These are phyloP conservation scores for Endotrypanum monterogeii DNA, from an alignment of 208 protist genomes.

Conservation along the genomic window DNA sequence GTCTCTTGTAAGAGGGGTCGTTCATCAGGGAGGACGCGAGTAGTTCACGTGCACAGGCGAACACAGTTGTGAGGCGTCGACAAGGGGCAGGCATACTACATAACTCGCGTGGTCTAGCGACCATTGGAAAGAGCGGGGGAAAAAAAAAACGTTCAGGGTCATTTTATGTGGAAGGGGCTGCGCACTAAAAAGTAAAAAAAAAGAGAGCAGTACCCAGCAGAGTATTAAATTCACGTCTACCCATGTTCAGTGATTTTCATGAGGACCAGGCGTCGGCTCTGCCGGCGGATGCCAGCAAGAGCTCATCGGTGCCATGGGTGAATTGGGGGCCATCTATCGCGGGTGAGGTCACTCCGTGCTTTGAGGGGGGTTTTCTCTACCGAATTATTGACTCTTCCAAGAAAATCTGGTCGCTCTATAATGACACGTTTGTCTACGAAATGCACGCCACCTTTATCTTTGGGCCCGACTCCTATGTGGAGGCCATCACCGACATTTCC, in stretches of 20 bases:
- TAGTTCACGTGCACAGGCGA: background rate
- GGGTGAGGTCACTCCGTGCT: constrained; percentile 59
- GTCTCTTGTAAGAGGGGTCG: background rate
- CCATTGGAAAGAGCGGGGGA: no score
- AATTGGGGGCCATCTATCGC: constrained; percentile 37
- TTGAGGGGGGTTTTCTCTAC: constrained; percentile 69
- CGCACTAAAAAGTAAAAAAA: background rate
- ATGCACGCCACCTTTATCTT: constrained; percentile 80
- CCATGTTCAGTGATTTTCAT: constrained; percentile 70
- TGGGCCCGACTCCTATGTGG: constrained; percentile 33
- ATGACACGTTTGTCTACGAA: constrained; percentile 66
- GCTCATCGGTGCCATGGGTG: constrained; percentile 20
- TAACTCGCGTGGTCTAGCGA: background rate
- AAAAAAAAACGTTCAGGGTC: background rate
- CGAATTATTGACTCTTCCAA: constrained; percentile 60
- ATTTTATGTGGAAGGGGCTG: background rate
- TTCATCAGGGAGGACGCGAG: background rate
- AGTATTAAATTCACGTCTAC: background rate
- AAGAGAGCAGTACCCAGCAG: background rate
- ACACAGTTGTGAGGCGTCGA: background rate
- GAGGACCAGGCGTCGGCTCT: constrained; percentile 43
- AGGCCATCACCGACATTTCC: constrained; percentile 19
- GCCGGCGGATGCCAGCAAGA: constrained; percentile 16
- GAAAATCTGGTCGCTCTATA: constrained; percentile 83
- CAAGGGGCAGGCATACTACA: background rate